phyloP scores from a whole-genome alignment of 225 moss, liverwort and hornwort species.

The Lunularia cruciata region DNA sequence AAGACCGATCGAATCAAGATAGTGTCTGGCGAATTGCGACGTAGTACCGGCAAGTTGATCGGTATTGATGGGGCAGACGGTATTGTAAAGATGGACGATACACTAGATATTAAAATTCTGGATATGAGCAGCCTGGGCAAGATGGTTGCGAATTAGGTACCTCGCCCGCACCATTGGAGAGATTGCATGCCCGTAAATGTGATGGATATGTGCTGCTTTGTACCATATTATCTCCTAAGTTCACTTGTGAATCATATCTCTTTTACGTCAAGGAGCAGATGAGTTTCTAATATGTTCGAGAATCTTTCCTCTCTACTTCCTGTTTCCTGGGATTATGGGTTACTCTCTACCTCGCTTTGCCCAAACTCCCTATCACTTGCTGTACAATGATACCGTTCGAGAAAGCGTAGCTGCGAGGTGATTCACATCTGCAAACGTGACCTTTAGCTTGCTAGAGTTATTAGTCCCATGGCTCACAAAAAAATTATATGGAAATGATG shows the following conservation, averaged over 20 bases:
- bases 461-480: no score
- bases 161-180: neutral
- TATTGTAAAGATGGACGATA: conserved; percentile 93
- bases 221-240: conserved; percentile 16
- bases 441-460: no score
- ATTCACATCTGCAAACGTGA: no score
- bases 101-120: conserved; percentile 91
- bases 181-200: conserved; percentile 17
- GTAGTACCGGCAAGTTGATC: conserved; percentile 88
- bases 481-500: no score
- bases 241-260: neutral
- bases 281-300: no score
- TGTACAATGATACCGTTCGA: no score
- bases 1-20: conserved; percentile 95
- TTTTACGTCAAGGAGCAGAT: neutral
- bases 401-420: no score
- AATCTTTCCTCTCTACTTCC: no score
- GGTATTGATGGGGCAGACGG: conserved; percentile 99
- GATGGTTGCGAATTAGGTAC: conserved; percentile 45
- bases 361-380: no score
- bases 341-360: no score
- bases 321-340: no score
- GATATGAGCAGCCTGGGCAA: conserved; percentile 96
- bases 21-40: conserved; percentile 76
- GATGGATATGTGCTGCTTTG: conserved; percentile 21